Evolutionary conservation across 495 filamentous ascomycete species (phyloP).

Genomic region (Bacidia rubella): DNA sequence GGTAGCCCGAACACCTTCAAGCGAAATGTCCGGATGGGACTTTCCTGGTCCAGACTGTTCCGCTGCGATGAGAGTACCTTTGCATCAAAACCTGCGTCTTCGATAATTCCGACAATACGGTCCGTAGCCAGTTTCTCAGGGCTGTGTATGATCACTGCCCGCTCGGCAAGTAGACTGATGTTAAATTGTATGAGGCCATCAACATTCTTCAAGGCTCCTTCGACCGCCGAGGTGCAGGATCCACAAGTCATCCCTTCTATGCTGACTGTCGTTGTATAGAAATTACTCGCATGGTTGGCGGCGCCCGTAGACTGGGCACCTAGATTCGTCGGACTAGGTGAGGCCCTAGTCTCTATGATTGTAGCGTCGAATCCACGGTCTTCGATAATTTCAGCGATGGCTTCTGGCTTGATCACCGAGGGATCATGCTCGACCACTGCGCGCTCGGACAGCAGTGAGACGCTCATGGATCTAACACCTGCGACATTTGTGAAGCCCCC

Average conservation of each 20-base stretch:
- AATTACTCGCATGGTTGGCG: conserved; percentile 20
- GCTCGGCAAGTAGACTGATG: conserved; percentile 82
- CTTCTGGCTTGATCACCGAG: conserved; percentile 44
- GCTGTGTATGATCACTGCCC: conserved; percentile 82
- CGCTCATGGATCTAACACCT: conserved; percentile 71
- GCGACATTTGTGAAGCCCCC: conserved; percentile 52
- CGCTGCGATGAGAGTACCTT: conserved; percentile 44
- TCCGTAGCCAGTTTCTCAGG: conserved; percentile 50
- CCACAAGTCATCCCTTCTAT: conserved; percentile 96
- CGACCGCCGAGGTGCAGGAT: conserved; percentile 83
- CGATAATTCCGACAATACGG: conserved; percentile 50
- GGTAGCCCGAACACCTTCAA: conserved; percentile 75
- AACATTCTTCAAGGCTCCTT: conserved; percentile 66
- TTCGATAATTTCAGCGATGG: conserved; percentile 79
- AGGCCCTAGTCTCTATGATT: conserved; percentile 40
- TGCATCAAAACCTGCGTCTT: conserved; percentile 79
- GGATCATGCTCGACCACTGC: conserved; percentile 69
- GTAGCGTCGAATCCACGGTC: conserved; percentile 87
- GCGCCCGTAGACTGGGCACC: conserved; percentile 28
- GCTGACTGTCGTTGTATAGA: conserved; percentile 62
- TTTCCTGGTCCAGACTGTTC: conserved; percentile 23
- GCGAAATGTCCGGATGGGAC: conserved; percentile 41
- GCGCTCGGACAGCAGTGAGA: conserved; percentile 64
- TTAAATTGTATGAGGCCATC: conserved; percentile 76
- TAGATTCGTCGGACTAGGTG: conserved; percentile 12